Conservation (phyloP, 83 land plant species). For the Picea engelmannii region DNA sequence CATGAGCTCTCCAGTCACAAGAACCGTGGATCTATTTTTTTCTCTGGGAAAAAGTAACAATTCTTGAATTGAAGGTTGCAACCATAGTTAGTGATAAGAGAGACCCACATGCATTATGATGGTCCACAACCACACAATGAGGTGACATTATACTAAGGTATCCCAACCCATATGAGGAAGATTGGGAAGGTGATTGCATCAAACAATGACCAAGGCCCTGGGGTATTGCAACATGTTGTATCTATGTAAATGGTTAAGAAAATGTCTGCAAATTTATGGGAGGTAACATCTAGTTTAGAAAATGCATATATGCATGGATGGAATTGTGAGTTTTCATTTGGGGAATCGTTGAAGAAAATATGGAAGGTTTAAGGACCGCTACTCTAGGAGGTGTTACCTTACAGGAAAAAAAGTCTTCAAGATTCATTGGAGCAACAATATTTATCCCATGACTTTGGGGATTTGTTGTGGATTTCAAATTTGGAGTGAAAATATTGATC, state of each 20-base stretch:
- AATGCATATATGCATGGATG: conserved; percentile 37
- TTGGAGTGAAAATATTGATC: too few relatives aligned
- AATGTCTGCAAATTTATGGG: conserved; percentile 49
- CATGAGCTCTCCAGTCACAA: conserved; percentile 19
- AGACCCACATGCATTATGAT: conserved; percentile 24
- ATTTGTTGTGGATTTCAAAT: too few relatives aligned
- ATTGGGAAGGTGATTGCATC: conserved; percentile 47
- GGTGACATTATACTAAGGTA: conserved; percentile 37
- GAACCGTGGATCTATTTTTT: conserved; percentile 58
- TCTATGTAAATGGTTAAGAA: conserved; percentile 21
- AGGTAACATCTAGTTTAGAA: conserved; percentile 49
- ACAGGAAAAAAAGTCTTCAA: conserved; percentile 67
- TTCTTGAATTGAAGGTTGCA: neutral
- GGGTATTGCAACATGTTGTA: conserved; percentile 13
- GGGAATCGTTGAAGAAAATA: conserved; percentile 24
- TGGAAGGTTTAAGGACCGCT: conserved; percentile 22
- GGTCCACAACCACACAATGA: conserved; percentile 33
- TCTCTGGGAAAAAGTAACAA: conserved; percentile 32
- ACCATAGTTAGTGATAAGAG: conserved; percentile 42
- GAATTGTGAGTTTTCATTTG: conserved; percentile 27
- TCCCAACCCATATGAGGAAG: conserved; percentile 1
- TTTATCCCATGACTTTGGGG: conserved; percentile 28
- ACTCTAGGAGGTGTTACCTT: conserved; percentile 58
- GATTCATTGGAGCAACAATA: conserved; percentile 50
- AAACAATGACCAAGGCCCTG: conserved; percentile 32